Percentiles rank a stretch among this genome's conserved stretches.
Conservation (phyloP, 352 stramenopile species). For the Globisporangium alternatum region DNA sequence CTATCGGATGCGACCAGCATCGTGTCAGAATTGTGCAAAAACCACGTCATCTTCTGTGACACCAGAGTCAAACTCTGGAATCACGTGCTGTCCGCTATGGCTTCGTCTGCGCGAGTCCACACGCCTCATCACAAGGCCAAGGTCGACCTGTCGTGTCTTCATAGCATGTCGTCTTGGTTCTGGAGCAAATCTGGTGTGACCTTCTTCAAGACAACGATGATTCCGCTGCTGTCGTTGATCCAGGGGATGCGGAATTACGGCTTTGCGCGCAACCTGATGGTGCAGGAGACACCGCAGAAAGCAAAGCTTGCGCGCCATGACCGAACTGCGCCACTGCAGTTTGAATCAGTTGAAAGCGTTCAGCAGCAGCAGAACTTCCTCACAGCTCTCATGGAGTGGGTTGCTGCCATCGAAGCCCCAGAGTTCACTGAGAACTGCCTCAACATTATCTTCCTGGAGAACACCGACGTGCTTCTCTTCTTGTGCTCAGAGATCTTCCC, state of each 20-base stretch:
- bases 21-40: conserved; percentile 28
- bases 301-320: not conserved
- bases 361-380: conserved; percentile 26
- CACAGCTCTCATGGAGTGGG: conserved; percentile 26
- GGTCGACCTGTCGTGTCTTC: conserved; percentile 22
- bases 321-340: not conserved
- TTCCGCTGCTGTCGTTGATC: conserved; percentile 19
- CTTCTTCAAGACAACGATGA: conserved; percentile 22
- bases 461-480: conserved; percentile 25
- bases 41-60: conserved; percentile 23
- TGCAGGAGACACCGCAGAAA: not conserved
- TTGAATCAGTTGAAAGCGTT: not conserved
- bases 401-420: conserved; percentile 27
- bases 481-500: conserved; percentile 22
- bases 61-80: conserved; percentile 11
- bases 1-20: conserved; percentile 21
- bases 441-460: conserved; percentile 32
- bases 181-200: conserved; percentile 25
- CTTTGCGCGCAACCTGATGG: not conserved
- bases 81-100: conserved; percentile 23
- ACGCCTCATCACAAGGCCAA: not conserved
- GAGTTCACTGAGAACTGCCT: conserved; percentile 32
- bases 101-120: not conserved
- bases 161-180: conserved; percentile 31
- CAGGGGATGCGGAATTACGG: conserved; percentile 19